A percentile compares a stretch with the other conserved stretches of the same genome.
Conservation (phyloP, 805 yeast genomes). For the Cyberlindnera saturnus region DNA sequence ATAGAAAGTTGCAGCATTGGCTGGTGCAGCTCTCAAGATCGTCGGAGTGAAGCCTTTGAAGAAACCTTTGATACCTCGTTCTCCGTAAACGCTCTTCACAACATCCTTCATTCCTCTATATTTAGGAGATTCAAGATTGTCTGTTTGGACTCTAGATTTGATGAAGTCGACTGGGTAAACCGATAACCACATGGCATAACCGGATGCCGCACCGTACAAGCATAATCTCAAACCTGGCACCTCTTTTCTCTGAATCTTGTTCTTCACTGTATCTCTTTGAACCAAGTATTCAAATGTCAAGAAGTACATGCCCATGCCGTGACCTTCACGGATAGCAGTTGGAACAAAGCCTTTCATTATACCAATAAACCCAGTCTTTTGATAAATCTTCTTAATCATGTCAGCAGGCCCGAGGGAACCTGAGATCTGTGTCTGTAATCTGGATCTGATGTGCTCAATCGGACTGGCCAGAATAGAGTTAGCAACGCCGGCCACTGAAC, state of each 20-base stretch:
- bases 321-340: slow-evolving; percentile 75
- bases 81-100: slow-evolving; percentile 41
- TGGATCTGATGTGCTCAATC: slow-evolving; percentile 89
- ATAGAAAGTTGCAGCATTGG: slow-evolving; percentile 93
- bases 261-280: slow-evolving; percentile 49
- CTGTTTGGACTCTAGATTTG: slow-evolving; percentile 84
- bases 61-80: slow-evolving; percentile 71
- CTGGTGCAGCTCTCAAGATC: slow-evolving; percentile 94
- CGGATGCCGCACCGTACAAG: slow-evolving; percentile 83
- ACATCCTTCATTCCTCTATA: slow-evolving; percentile 59
- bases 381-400: slow-evolving; percentile 52
- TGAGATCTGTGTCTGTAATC: slow-evolving; percentile 81
- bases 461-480: slow-evolving; percentile 89
- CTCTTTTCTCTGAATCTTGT: slow-evolving; percentile 51
- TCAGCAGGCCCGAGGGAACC: slow-evolving; percentile 71
- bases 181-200: slow-evolving; percentile 80
- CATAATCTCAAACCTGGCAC: slow-evolving; percentile 88
- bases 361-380: slow-evolving; percentile 47
- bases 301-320: slow-evolving; percentile 87
- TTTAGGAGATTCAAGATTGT: slow-evolving; percentile 50
- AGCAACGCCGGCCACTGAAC: slow-evolving; percentile 88
- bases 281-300: slow-evolving; percentile 87
- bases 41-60: slow-evolving; percentile 92
- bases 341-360: slow-evolving; percentile 80
- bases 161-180: slow-evolving; percentile 87